A percentile compares a stretch with the other conserved stretches of the same genome.
These are phyloP conservation scores for Talaromyces pinophilus DNA, from an alignment of 2,329 filamentous ascomycete species.

Conservation along the genomic window DNA sequence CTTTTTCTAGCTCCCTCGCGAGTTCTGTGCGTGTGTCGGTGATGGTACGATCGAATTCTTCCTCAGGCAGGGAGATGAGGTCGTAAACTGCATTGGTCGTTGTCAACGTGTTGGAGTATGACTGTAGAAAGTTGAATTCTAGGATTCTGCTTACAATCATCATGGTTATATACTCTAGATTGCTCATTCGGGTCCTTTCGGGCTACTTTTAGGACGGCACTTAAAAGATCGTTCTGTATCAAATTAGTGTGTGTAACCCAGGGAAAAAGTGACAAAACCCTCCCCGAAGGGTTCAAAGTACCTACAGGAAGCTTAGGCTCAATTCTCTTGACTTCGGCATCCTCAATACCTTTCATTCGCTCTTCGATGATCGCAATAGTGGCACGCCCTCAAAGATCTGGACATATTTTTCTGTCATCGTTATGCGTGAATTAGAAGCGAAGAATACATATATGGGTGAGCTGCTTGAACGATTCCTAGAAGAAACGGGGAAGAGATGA, in stretches of 20 bases:
- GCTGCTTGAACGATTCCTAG: neutral
- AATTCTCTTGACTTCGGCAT: neutral
- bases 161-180: neutral
- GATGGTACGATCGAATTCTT: neutral
- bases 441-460: neutral
- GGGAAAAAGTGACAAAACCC: neutral
- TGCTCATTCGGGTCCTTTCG: neutral
- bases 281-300: neutral
- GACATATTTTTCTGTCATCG: neutral
- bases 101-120: slow-evolving; percentile 3
- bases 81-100: slow-evolving; percentile 3
- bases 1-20: neutral
- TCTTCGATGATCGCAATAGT: neutral
- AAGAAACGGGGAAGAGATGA: neutral
- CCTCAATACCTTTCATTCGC: neutral
- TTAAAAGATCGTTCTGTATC: neutral
- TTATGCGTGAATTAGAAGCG: neutral
- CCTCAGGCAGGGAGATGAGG: neutral
- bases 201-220: neutral
- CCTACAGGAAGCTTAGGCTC: neutral
- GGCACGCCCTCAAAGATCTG: neutral
- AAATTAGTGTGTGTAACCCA: neutral
- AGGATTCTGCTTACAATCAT: slow-evolving; percentile 1
- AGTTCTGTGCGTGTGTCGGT: neutral
- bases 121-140: neutral